phyloP scores from a whole-genome alignment of 495 filamentous ascomycete genomes.

The Hypoxylon subgilvum region DNA sequence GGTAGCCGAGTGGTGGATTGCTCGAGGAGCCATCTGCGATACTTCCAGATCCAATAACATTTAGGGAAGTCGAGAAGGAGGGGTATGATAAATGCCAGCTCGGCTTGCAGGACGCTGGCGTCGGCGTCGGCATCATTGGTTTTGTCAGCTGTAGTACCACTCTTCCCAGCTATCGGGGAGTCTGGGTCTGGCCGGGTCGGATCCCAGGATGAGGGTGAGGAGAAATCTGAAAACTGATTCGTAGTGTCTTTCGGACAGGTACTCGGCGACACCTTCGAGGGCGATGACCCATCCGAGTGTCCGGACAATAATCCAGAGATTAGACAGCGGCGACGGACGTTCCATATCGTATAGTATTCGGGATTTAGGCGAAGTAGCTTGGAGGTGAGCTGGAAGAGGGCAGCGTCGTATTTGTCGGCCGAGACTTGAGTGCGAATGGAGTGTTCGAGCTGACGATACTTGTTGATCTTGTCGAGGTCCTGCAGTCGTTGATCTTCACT shows the following conservation, averaged over 20 bases:
- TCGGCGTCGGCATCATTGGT: constrained; percentile 33
- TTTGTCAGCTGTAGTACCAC: constrained; percentile 60
- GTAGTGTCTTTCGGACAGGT: constrained; percentile 58
- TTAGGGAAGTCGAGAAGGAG: constrained; percentile 87
- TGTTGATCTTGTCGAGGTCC: constrained; percentile 76
- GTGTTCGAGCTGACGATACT: constrained; percentile 75
- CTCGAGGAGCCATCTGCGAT: constrained; percentile 85
- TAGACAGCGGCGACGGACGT: constrained; percentile 78
- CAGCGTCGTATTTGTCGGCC: constrained; percentile 64
- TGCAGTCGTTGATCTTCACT: constrained; percentile 70
- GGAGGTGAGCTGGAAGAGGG: constrained; percentile 76
- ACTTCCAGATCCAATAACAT: constrained; percentile 99
- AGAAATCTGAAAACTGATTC: constrained; percentile 57
- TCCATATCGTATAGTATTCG: constrained; percentile 99
- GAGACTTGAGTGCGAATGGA: constrained; percentile 63
- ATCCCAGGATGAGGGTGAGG: constrained; percentile 54
- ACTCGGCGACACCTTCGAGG: constrained; percentile 63
- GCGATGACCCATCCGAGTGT: constrained; percentile 57
- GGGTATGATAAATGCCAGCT: constrained; percentile 81
- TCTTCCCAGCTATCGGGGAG: constrained; percentile 61
- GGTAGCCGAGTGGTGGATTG: constrained; percentile 70
- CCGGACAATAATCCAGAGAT: constrained; percentile 60
- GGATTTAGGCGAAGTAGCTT: constrained; percentile 85
- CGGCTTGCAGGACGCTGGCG: constrained; percentile 55
- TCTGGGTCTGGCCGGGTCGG: constrained; percentile 53